phyloP scores from a whole-genome alignment of 768 basidiomycete genomes.

The Collybiopsis confluens region DNA sequence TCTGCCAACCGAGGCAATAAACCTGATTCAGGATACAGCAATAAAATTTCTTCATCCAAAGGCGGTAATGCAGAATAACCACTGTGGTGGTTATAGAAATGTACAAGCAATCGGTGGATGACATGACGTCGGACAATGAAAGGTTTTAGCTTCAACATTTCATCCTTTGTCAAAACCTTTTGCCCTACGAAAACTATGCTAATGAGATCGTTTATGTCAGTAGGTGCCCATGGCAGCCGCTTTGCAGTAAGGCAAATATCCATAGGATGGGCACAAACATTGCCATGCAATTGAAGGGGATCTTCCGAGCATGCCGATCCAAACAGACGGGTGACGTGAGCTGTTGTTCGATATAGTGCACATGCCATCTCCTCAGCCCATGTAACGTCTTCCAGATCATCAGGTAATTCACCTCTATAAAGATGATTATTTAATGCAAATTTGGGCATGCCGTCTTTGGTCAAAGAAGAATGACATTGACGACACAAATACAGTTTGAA shows the following conservation, averaged over 20 bases:
- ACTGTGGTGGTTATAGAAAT: neutral
- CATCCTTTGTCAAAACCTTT: neutral
- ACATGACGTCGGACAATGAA: neutral
- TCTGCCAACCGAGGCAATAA: neutral
- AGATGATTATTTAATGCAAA: neutral
- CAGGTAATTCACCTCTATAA: neutral
- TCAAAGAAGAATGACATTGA: neutral
- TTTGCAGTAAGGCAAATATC: neutral
- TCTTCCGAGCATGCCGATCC: neutral
- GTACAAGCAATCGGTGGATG: neutral
- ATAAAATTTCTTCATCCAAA: neutral
- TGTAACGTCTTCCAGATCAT: neutral
- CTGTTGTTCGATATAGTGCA: neutral
- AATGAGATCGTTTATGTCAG: neutral
- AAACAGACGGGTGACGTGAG: neutral
- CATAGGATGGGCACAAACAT: conserved; percentile 3
- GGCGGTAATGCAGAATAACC: neutral
- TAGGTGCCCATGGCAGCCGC: neutral
- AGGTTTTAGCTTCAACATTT: neutral
- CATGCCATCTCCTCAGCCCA: neutral
- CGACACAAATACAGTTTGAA: neutral
- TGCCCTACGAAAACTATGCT: neutral
- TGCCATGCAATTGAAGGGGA: neutral
- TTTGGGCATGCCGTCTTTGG: neutral
- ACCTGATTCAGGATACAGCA: neutral